Conservation (phyloP, 495 filamentous ascomycete genomes). For the Xylaria acuta region DNA sequence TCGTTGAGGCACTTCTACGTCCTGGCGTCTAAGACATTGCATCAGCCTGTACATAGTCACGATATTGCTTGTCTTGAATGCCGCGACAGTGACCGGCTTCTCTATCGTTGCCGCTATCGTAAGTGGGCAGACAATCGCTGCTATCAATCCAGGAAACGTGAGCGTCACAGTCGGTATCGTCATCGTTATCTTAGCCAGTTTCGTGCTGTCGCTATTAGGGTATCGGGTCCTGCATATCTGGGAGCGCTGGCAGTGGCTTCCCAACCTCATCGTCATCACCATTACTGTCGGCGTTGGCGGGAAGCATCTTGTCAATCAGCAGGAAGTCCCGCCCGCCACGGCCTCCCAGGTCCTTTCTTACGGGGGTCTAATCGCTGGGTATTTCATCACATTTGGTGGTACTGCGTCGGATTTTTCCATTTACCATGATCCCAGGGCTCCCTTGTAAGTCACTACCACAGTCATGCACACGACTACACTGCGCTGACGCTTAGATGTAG, state of each 20-base stretch:
- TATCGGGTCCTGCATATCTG: conserved; percentile 60
- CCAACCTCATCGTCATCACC: conserved; percentile 56
- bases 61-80: conserved; percentile 49
- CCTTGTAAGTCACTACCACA: conserved; percentile 38
- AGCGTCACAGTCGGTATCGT: conserved; percentile 57
- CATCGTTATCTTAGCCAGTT: conserved; percentile 53
- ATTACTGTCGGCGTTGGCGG: conserved; percentile 58
- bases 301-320: conserved; percentile 48
- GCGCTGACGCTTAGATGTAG: conserved; percentile 23
- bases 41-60: conserved; percentile 45
- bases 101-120: conserved; percentile 49
- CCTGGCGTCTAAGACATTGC: conserved; percentile 12
- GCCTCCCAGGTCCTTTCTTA: conserved; percentile 40
- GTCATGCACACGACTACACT: background rate
- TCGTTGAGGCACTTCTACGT: conserved; percentile 30
- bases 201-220: conserved; percentile 57
- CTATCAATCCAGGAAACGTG: conserved; percentile 52
- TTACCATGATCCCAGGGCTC: conserved; percentile 48
- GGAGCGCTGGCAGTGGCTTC: conserved; percentile 64
- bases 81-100: conserved; percentile 53
- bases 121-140: conserved; percentile 52
- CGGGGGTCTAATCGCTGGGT: conserved; percentile 48
- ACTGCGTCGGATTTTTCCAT: conserved; percentile 50
- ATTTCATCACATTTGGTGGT: conserved; percentile 53
- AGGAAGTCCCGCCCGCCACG: conserved; percentile 35